A percentile compares a stretch with the other conserved stretches of the same genome.
These are phyloP conservation scores for Leishmania amazonensis DNA, from an alignment of 208 protist genomes.

Conservation along the genomic window DNA sequence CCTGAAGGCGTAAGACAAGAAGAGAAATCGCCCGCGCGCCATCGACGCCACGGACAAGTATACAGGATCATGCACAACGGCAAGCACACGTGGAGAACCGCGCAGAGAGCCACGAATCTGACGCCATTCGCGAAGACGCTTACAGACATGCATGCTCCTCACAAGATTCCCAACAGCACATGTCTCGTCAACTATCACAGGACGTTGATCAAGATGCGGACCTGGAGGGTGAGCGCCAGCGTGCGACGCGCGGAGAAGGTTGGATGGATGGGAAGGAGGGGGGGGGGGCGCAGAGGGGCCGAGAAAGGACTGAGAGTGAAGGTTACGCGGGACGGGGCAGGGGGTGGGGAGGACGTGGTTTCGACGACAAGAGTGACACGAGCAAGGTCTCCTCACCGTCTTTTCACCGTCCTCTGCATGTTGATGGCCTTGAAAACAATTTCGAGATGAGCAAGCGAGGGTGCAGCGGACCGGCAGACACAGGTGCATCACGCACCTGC, in stretches of 20 bases:
- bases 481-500: background rate
- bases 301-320: background rate
- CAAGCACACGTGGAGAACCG: background rate
- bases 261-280: background rate
- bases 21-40: background rate
- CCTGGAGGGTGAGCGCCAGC: background rate
- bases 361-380: background rate
- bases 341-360: background rate
- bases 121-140: background rate
- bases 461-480: background rate
- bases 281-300: background rate
- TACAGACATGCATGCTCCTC: background rate
- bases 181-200: background rate
- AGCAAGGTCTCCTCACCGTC: background rate
- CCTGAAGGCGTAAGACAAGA: background rate
- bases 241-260: background rate
- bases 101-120: background rate
- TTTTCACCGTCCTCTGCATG: background rate
- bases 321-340: background rate
- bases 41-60: background rate
- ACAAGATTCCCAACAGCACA: background rate
- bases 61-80: background rate
- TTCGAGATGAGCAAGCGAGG: background rate
- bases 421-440: background rate
- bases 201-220: background rate